Percentiles rank a stretch among this genome's conserved stretches.
phyloP scores from a whole-genome alignment of 2,329 filamentous ascomycete genomes.

The Fusarium sp. region DNA sequence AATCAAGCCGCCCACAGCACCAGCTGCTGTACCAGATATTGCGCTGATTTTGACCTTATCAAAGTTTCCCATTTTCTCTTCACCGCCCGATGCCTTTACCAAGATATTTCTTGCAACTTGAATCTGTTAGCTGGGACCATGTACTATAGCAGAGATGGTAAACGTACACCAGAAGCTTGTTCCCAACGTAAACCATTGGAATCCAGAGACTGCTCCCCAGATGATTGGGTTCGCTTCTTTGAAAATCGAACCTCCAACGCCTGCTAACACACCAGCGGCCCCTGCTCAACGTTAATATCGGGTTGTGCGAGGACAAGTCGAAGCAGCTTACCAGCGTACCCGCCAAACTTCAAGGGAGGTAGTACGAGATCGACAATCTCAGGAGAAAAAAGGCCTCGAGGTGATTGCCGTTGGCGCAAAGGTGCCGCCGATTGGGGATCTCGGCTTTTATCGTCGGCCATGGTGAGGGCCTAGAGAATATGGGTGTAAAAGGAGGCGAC shows the following conservation, averaged over 20 bases:
- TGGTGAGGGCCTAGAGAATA: conserved; percentile 13
- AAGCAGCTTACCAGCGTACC: conserved; percentile 62
- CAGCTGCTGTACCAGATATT: conserved; percentile 77
- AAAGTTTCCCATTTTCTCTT: conserved; percentile 62
- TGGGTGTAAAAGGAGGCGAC: neutral
- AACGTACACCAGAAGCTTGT: conserved; percentile 78
- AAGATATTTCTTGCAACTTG: conserved; percentile 62
- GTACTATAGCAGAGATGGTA: neutral
- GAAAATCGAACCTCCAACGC: conserved; percentile 77
- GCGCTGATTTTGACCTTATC: conserved; percentile 76
- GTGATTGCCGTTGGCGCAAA: conserved; percentile 42
- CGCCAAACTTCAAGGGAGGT: conserved; percentile 68
- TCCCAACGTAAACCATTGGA: conserved; percentile 85
- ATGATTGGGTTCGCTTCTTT: conserved; percentile 73
- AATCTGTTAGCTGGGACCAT: conserved; percentile 18
- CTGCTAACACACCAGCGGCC: conserved; percentile 69
- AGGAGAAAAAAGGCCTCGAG: conserved; percentile 55
- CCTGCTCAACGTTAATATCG: conserved; percentile 57
- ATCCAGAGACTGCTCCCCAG: conserved; percentile 76
- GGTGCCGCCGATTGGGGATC: conserved; percentile 35
- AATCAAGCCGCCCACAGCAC: conserved; percentile 65
- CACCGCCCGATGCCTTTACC: conserved; percentile 60
- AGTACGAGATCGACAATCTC: conserved; percentile 58
- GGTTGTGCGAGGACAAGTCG: neutral
- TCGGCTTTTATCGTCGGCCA: conserved; percentile 34